Conservation (phyloP, 495 filamentous ascomycete genomes). For the Pyrenopolyporus hunteri region DNA sequence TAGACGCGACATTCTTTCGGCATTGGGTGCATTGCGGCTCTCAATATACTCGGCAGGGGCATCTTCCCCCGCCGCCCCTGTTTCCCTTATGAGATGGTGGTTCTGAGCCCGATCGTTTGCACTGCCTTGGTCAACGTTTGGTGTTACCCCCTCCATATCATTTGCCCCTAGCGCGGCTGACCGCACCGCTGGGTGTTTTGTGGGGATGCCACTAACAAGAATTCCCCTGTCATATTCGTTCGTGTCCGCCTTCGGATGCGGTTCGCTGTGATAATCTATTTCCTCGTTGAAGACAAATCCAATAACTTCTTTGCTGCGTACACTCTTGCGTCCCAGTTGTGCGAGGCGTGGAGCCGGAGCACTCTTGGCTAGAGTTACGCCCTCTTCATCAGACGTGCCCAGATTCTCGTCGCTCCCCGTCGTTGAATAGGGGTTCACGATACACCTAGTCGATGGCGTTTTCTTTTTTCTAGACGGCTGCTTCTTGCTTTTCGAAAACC, state of each 20-base stretch:
- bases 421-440: neutral
- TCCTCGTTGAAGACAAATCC: conserved; percentile 45
- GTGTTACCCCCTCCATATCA: neutral
- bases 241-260: neutral
- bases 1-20: neutral
- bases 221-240: neutral
- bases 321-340: conserved; percentile 46
- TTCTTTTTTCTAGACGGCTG: conserved; percentile 11
- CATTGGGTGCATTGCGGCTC: neutral
- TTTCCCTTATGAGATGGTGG: neutral
- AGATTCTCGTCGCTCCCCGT: neutral
- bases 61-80: neutral
- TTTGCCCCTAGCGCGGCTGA: neutral
- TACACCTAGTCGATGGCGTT: neutral
- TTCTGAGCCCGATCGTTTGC: neutral
- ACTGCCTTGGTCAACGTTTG: neutral
- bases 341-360: conserved; percentile 42
- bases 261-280: conserved; percentile 2
- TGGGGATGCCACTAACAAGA: neutral
- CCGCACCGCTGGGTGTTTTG: neutral
- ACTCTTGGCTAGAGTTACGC: neutral
- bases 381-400: neutral
- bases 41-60: neutral
- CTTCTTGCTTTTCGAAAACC: conserved; percentile 3
- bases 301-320: conserved; percentile 54